Conservation (phyloP, 805 yeast species). For the Lipomyces mesembrius region DNA sequence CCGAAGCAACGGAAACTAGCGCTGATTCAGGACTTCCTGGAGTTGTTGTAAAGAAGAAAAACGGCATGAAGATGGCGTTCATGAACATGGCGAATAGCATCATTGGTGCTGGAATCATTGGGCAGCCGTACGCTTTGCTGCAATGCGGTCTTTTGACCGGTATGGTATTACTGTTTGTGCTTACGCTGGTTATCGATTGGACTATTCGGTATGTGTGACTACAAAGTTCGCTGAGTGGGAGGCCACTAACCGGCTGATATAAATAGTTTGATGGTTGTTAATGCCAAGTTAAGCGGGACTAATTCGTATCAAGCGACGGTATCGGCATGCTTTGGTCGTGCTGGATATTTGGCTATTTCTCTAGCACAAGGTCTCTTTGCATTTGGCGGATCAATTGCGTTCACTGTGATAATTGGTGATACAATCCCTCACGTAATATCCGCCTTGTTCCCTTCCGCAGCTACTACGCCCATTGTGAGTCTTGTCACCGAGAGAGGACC, state of each 20-base stretch:
- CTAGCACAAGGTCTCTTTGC: conserved; percentile 87
- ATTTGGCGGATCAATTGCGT: conserved; percentile 92
- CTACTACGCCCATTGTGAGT: conserved; percentile 48
- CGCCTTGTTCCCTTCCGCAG: conserved; percentile 59
- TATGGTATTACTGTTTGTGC: conserved; percentile 57
- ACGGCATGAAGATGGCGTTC: conserved; percentile 81
- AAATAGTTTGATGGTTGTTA: conserved; percentile 75
- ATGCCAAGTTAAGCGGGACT: conserved; percentile 76
- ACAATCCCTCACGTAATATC: conserved; percentile 88
- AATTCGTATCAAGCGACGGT: conserved; percentile 86
- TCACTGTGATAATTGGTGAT: conserved; percentile 92
- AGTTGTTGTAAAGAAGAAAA: conserved; percentile 47
- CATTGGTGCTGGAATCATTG: conserved; percentile 93
- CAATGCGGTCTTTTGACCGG: conserved; percentile 84
- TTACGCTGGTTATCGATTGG: conserved; percentile 85
- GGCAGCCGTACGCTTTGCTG: conserved; percentile 85
- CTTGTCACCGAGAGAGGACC: conserved; percentile 68
- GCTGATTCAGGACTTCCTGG: conserved; percentile 31
- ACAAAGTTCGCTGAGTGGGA: not conserved
- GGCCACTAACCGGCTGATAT: conserved; percentile 37
- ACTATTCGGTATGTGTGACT: conserved; percentile 53
- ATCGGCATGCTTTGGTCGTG: conserved; percentile 71
- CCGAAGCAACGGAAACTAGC: conserved; percentile 15
- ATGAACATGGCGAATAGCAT: conserved; percentile 97
- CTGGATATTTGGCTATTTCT: conserved; percentile 70